Conservation (phyloP, 2,329 filamentous ascomycete genomes). For the Venturia aucupariae region DNA sequence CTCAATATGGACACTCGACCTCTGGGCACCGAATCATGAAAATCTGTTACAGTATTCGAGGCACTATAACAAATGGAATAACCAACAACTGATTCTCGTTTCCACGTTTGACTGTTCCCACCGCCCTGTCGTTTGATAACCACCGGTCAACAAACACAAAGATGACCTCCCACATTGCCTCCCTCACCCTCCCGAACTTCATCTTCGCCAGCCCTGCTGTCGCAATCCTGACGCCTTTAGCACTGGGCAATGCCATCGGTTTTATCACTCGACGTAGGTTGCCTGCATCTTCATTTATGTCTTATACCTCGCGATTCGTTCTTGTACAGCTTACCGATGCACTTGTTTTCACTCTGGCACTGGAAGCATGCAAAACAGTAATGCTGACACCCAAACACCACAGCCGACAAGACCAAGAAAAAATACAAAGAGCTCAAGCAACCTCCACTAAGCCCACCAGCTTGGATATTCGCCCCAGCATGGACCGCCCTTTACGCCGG, state of each 20-base stretch:
- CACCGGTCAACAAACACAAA: neutral
- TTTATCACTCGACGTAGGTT: slow-evolving; percentile 55
- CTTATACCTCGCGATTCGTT: no score
- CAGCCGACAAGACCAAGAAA: slow-evolving; percentile 49
- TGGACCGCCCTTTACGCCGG: slow-evolving; percentile 52
- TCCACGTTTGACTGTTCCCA: neutral
- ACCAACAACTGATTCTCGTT: neutral
- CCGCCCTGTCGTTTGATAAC: neutral
- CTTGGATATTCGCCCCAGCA: slow-evolving; percentile 49
- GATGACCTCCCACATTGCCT: slow-evolving; percentile 77
- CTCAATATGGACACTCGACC: neutral
- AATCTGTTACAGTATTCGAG: neutral
- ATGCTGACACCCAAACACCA: neutral
- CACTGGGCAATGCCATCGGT: slow-evolving; percentile 63
- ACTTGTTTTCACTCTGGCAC: no score
- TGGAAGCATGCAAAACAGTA: neutral
- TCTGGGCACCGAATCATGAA: neutral
- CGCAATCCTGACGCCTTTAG: slow-evolving; percentile 67
- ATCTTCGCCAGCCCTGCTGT: slow-evolving; percentile 64
- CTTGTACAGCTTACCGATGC: no score
- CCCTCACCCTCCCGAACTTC: slow-evolving; percentile 61
- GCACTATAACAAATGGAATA: no score
- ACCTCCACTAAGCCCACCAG: slow-evolving; percentile 47
- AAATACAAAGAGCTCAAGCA: slow-evolving; percentile 60
- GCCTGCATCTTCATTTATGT: neutral